These are phyloP conservation scores for Physocladia obscura DNA, from an alignment of 192 early-diverging fungal genomes.

Conservation along the genomic window DNA sequence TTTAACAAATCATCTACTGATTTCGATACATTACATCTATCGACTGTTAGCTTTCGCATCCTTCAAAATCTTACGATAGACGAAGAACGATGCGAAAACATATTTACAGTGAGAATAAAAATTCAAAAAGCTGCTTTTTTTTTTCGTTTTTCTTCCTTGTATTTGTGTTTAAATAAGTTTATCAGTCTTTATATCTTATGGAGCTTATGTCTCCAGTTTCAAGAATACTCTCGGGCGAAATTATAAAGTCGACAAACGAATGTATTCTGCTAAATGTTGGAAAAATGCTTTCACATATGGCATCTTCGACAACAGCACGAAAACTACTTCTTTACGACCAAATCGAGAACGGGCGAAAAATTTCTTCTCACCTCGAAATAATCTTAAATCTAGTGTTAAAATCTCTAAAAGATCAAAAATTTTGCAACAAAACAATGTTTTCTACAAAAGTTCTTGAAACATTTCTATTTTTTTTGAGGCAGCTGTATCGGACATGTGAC, in stretches of 20 bases:
- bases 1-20: constrained; percentile 1
- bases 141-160: no score
- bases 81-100: constrained; percentile 20
- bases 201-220: no score
- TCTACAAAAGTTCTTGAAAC: constrained; percentile 30
- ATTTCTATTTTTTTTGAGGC: constrained; percentile 50
- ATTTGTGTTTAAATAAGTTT: neutral
- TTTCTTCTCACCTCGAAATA: constrained; percentile 10
- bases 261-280: constrained; percentile 37
- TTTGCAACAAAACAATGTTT: neutral
- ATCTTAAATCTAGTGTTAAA: constrained; percentile 32
- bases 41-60: constrained; percentile 27
- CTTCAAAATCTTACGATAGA: constrained; percentile 30
- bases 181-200: neutral
- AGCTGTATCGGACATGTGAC: constrained; percentile 50
- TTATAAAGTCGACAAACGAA: constrained; percentile 19
- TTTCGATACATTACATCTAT: constrained; percentile 30
- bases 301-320: constrained; percentile 37
- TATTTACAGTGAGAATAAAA: constrained; percentile 43
- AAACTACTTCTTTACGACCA: constrained; percentile 29
- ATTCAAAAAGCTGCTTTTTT: no score
- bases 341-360: constrained; percentile 2
- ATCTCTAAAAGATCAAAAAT: neutral
- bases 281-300: constrained; percentile 42
- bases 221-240: neutral